Conservation (phyloP, 2,329 filamentous ascomycete species). For the Beauveria bassiana region DNA sequence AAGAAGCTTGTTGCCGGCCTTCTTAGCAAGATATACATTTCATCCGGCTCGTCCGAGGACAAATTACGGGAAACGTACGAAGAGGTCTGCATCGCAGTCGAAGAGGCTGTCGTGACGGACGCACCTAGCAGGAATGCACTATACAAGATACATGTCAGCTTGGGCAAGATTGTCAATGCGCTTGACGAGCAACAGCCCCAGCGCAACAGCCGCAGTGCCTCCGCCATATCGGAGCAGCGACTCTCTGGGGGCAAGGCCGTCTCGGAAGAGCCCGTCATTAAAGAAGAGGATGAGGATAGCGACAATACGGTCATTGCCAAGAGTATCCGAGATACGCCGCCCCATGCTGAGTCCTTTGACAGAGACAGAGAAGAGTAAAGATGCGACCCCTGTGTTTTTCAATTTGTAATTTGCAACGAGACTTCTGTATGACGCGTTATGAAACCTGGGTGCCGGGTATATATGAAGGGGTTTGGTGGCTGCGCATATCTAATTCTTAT, state of each 20-base stretch:
- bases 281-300: slow-evolving; percentile 39
- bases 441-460: not conserved
- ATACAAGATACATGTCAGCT: slow-evolving; percentile 59
- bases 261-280: slow-evolving; percentile 36
- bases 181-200: slow-evolving; percentile 39
- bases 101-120: slow-evolving; percentile 52
- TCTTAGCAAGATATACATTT: slow-evolving; percentile 75
- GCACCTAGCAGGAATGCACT: slow-evolving; percentile 55
- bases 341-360: slow-evolving; percentile 14
- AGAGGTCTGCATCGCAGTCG: slow-evolving; percentile 53
- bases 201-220: slow-evolving; percentile 38
- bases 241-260: slow-evolving; percentile 31
- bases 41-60: slow-evolving; percentile 53
- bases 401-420: not conserved
- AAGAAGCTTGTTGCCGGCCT: slow-evolving; percentile 73
- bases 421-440: slow-evolving; percentile 4
- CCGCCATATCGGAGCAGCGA: slow-evolving; percentile 25
- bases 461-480: slow-evolving; percentile 3
- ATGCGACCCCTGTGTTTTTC: not conserved
- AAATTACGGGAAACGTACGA: slow-evolving; percentile 51
- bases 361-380: slow-evolving; percentile 25
- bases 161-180: slow-evolving; percentile 60
- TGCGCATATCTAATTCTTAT: not conserved
- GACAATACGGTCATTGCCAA: slow-evolving; percentile 25
- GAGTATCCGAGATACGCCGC: slow-evolving; percentile 20